Percentiles rank a stretch among this genome's conserved stretches.
Conservation (phyloP, 169 alveolate genomes). For the Plasmodium yoelii region DNA sequence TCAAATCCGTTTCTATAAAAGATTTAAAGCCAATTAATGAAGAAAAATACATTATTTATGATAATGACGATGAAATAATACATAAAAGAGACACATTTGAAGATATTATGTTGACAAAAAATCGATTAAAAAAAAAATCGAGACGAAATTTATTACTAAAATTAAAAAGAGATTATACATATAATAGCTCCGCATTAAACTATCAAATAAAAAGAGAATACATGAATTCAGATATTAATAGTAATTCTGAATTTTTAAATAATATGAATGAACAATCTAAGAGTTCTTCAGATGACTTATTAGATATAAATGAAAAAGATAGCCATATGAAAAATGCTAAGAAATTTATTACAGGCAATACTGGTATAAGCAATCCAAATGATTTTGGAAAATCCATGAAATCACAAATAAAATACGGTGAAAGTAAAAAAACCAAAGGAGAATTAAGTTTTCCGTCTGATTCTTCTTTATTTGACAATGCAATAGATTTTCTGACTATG, state of each 20-base stretch:
- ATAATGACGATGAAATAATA: slow-evolving; percentile 74
- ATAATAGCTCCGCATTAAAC: slow-evolving; percentile 61
- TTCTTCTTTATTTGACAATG: slow-evolving; percentile 73
- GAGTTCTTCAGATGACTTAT: slow-evolving; percentile 33
- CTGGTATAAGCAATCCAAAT: slow-evolving; percentile 33
- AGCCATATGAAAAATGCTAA: neutral
- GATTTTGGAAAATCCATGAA: slow-evolving; percentile 31
- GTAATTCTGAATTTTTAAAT: slow-evolving; percentile 68
- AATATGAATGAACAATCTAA: slow-evolving; percentile 44
- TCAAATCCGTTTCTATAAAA: slow-evolving; percentile 66
- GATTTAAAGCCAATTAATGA: slow-evolving; percentile 74
- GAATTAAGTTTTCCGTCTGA: slow-evolving; percentile 73
- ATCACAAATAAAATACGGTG: slow-evolving; percentile 27
- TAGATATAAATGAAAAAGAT: slow-evolving; percentile 9
- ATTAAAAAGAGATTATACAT: slow-evolving; percentile 67
- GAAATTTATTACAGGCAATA: slow-evolving; percentile 13
- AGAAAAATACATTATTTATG: slow-evolving; percentile 71
- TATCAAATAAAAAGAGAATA: slow-evolving; percentile 72
- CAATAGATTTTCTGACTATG: slow-evolving; percentile 69
- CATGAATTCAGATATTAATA: slow-evolving; percentile 68
- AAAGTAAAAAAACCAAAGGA: slow-evolving; percentile 67
- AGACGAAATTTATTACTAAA: slow-evolving; percentile 66
- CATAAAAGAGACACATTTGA: slow-evolving; percentile 75
- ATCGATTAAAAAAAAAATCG: slow-evolving; percentile 73
- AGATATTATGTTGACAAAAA: slow-evolving; percentile 76